phyloP scores from a whole-genome alignment of 1,139 yeast genomes.

The Sugiyamaella xylanicola region DNA sequence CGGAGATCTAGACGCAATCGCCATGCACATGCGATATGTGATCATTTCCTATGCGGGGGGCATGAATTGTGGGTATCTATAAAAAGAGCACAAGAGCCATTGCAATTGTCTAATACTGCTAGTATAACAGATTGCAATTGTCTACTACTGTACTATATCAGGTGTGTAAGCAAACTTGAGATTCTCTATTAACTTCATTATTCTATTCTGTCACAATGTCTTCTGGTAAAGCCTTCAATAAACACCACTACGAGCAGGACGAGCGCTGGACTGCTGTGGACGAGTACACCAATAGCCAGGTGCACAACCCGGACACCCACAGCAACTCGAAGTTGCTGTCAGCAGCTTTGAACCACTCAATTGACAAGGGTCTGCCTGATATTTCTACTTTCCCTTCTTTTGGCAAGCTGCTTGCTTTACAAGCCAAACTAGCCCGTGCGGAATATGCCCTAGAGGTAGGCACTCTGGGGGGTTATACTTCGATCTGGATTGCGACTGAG shows the following conservation, averaged over 20 bases:
- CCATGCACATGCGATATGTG: no score
- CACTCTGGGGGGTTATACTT: conserved; percentile 31
- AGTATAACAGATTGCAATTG: no score
- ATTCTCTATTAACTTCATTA: no score
- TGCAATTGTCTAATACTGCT: no score
- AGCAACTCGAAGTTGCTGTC: conserved; percentile 6
- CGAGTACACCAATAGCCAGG: conserved; percentile 18
- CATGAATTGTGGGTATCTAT: no score
- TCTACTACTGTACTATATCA: no score
- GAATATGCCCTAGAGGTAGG: conserved; percentile 27
- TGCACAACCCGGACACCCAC: conserved; percentile 14
- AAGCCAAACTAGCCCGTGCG: conserved; percentile 24
- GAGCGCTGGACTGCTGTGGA: conserved; percentile 20
- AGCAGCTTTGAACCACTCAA: conserved; percentile 16
- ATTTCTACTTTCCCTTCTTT: conserved; percentile 26
- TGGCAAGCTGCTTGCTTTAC: conserved; percentile 25
- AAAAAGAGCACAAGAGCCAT: no score
- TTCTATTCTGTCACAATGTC: no score
- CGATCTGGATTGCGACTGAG: conserved; percentile 28
- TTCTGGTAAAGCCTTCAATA: conserved; percentile 14
- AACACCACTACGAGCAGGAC: conserved; percentile 17
- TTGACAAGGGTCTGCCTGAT: conserved; percentile 25
- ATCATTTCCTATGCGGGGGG: no score
- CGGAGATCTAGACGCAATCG: no score
- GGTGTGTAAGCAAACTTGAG: no score